Evolutionary conservation across 768 basidiomycete genomes (phyloP), one percentile per base, ranked within the genome.

Genomic region (Tylopilus subfusipes): DNA sequence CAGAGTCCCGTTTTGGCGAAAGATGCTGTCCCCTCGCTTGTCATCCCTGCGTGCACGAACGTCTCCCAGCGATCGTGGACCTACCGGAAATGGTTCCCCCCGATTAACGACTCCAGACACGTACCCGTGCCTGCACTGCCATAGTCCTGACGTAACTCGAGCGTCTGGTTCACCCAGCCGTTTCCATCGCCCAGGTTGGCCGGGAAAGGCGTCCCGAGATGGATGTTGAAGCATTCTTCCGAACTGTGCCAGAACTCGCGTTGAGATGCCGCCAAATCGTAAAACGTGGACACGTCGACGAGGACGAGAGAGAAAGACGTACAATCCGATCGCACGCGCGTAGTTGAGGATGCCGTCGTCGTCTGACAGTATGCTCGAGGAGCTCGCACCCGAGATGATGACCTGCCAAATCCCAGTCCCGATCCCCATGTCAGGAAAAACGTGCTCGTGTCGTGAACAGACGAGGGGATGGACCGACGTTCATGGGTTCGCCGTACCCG

Each of bases 351-450:
- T 63, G 0, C 85, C 85, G 25, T 68, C 85, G 25, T 68, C 58
- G 50, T 82, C 75, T 0, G 79, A 83, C 48, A 86, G 76, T 16
- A 87, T 81, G 0, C 21, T 71, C 0, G 80, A 70, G 9, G 83
- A 84, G 61, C 85, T 87, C 39, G 76, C 60, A 0, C 80, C 84
- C 2, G 86, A 88, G 51, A 88, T 78, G 57, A 89, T 86, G 43
- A 88, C 76, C 78, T 79, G 40, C 3, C 11, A 12, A 18, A n/a
- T n/a, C n/a, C n/a, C n/a, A n/a, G n/a, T 24, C 16, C n/a, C 22
- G 19, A n/a, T 3, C 2, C 25, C 19, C 11, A 0, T 5, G 11
- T 53, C 16, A 50, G 18, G 14, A 46, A 46, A 27, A 21, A 19
- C 9, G 2, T 19, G 48, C 48, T 34, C 36, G 21, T 22, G 38